Evolutionary conservation across 805 yeast species (phyloP).

Genomic region (Ogataea paraovalis): DNA sequence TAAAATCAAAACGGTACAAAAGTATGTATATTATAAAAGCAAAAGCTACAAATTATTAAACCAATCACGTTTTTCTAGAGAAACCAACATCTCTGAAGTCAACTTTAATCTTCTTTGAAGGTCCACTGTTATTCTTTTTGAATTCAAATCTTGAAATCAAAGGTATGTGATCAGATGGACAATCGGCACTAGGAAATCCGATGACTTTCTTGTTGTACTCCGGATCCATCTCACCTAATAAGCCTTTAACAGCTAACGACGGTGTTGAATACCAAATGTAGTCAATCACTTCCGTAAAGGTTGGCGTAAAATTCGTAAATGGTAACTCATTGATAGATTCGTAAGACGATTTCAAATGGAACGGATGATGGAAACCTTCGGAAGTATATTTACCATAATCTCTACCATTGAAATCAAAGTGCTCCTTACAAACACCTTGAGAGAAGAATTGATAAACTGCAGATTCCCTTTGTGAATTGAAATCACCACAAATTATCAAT

Average conservation of each 20-base stretch:
- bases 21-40: no score
- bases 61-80: constrained; percentile 26
- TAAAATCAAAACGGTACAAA: no score
- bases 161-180: constrained; percentile 95
- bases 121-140: constrained; percentile 36
- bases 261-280: constrained; percentile 92
- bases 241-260: constrained; percentile 75
- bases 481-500: constrained; percentile 90
- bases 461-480: constrained; percentile 79
- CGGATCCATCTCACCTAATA: constrained; percentile 78
- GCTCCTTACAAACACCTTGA: constrained; percentile 74
- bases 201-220: constrained; percentile 72
- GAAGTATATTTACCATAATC: constrained; percentile 90
- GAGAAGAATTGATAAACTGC: constrained; percentile 92
- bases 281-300: constrained; percentile 89
- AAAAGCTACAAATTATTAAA: neutral
- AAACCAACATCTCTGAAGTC: constrained; percentile 27
- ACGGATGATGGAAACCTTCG: constrained; percentile 78
- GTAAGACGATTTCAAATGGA: constrained; percentile 82
- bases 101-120: constrained; percentile 22
- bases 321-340: constrained; percentile 83
- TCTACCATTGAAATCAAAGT: constrained; percentile 76
- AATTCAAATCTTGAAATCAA: constrained; percentile 74
- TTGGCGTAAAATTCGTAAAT: constrained; percentile 91
- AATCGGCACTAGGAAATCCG: constrained; percentile 91